phyloP scores from a whole-genome alignment of 208 protist species.

The Balamuthia mandrillaris region DNA sequence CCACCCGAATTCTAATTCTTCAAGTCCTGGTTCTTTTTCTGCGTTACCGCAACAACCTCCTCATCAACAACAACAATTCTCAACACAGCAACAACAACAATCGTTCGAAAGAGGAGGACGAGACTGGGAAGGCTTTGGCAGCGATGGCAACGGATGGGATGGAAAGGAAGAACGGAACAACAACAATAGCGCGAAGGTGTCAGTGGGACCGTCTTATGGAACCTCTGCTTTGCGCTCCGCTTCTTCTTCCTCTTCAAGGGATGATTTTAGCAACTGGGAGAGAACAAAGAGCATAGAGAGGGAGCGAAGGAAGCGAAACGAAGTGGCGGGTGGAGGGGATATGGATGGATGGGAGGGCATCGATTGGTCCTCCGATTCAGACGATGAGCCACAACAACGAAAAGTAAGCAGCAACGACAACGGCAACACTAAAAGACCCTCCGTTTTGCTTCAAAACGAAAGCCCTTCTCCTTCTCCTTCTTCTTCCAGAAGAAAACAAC shows the following conservation, averaged over 20 bases:
- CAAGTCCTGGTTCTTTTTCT: background rate
- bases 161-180: background rate
- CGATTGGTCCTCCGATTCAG: background rate
- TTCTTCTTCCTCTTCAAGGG: background rate
- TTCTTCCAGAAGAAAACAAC: background rate
- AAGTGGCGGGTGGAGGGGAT: background rate
- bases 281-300: background rate
- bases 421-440: background rate
- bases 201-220: background rate
- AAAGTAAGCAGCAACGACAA: background rate
- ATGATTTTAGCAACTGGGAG: background rate
- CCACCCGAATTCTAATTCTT: too few relatives aligned
- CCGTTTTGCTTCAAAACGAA: too few relatives aligned
- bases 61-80: too few relatives aligned
- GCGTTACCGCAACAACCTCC: too few relatives aligned
- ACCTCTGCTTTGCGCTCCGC: background rate
- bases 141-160: background rate
- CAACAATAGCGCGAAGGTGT: background rate
- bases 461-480: background rate
- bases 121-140: background rate
- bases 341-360: background rate
- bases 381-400: background rate
- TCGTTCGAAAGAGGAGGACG: background rate
- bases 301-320: background rate
- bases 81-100: too few relatives aligned